Evolutionary conservation across 1,139 yeast genomes (phyloP).

Genomic region (Kurtzmaniella quercitrusa): DNA sequence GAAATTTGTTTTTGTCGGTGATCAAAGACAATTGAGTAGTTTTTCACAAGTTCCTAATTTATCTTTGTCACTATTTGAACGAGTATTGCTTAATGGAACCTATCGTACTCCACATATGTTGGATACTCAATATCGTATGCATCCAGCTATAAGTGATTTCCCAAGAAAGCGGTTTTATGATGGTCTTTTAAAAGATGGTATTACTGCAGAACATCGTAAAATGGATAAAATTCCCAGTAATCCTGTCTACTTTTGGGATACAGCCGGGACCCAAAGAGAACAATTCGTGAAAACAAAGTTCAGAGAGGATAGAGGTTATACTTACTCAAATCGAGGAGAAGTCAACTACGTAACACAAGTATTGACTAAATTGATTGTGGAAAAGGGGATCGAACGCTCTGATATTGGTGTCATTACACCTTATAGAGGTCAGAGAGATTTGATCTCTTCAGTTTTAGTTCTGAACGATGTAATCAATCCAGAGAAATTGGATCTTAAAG

Average conservation of each 20-base stretch:
- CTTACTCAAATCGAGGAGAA: constrained; percentile 53
- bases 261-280: constrained; percentile 40
- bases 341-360: constrained; percentile 42
- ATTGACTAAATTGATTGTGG: constrained; percentile 46
- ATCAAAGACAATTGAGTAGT: constrained; percentile 61
- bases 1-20: constrained; percentile 70
- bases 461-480: constrained; percentile 57
- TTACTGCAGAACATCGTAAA: constrained; percentile 44
- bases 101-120: constrained; percentile 61
- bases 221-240: constrained; percentile 35
- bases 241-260: constrained; percentile 55
- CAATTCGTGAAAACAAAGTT: constrained; percentile 40
- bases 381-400: constrained; percentile 45
- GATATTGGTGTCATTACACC: constrained; percentile 69
- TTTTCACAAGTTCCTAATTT: constrained; percentile 62
- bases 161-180: constrained; percentile 56
- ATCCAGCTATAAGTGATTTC: constrained; percentile 81
- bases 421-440: constrained; percentile 68
- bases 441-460: constrained; percentile 47
- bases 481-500: constrained; percentile 37
- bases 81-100: constrained; percentile 53
- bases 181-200: constrained; percentile 55
- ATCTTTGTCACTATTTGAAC: constrained; percentile 56
- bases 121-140: constrained; percentile 82
- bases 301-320: constrained; percentile 49